Evolutionary conservation across 148 eudicot species (phyloP), one percentile per base, ranked within the genome.

Genomic region (Cornus suecica): DNA sequence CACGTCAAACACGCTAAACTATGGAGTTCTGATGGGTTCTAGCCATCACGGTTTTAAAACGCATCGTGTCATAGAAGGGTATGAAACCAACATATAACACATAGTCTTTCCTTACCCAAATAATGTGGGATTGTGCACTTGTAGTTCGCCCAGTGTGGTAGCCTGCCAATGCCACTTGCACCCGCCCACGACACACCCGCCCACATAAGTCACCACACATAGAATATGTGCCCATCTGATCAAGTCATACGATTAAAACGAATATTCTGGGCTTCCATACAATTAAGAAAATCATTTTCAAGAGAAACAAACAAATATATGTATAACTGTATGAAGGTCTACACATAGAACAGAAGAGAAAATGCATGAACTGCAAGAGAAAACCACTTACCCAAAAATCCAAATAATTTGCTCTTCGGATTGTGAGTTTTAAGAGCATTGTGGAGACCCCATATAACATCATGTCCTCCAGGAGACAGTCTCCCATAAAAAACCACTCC

Each of bases 381-480:
- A n/a, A 28, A 30, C 3, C 29, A 73, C 85, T 85, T 88, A 91
- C 99, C 99, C 54, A 95, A 74, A 84, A 95, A 95, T 68, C 99
- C 99, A 76, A 93, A 89, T 80, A 95, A 83, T 62, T 78, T 82
- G 82, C 87, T 92, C 69, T 82, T 83, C 9, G 88, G 80, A 84
- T 95, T 95, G 83, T 91, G 97, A 65, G 79, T 86, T 80, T 95
- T 87, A 65, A 95, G 93, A 78, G 97, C 99, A 52, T 88, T 81
- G 80, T 86, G 87, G 75, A 92, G 87, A 63, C 99, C 99, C 99
- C 99, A 95, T 52, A 95, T 77, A 66, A 95, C 97, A 87, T 95
- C 93, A 78, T 95, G 99, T 68, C 99, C 99, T 79, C 99, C 97
- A 58, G 99, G 99, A 81, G 99, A 95, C 62, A 93, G 99, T 74